Conservation (phyloP, 2,329 filamentous ascomycete genomes). For the Fusarium chlamydosporum region DNA sequence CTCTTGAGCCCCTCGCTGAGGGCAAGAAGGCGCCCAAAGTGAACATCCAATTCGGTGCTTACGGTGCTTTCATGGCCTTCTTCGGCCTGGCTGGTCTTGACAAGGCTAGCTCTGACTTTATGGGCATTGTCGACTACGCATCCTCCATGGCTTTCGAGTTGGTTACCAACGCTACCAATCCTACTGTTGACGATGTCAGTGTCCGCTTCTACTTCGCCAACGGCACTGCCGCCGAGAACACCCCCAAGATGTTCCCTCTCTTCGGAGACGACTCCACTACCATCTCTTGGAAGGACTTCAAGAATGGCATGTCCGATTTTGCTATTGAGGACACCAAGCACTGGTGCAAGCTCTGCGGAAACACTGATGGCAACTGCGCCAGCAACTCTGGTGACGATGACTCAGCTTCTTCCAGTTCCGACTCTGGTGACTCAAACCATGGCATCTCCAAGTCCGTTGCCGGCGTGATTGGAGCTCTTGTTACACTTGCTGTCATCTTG, state of each 20-base stretch:
- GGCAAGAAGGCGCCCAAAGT: slow-evolving; percentile 58
- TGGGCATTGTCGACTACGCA: slow-evolving; percentile 85
- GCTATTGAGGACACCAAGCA: slow-evolving; percentile 73
- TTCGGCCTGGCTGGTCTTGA: slow-evolving; percentile 71
- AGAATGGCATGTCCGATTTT: slow-evolving; percentile 72
- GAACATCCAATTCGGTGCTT: slow-evolving; percentile 72
- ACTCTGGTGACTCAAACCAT: slow-evolving; percentile 45
- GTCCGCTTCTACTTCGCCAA: slow-evolving; percentile 75
- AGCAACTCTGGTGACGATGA: slow-evolving; percentile 42
- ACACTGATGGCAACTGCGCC: slow-evolving; percentile 76
- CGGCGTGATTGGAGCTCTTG: slow-evolving; percentile 83
- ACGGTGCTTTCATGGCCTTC: slow-evolving; percentile 73
- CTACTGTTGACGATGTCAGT: slow-evolving; percentile 63
- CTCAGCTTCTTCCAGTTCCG: slow-evolving; percentile 39
- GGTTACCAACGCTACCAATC: slow-evolving; percentile 67
- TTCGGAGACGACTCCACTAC: slow-evolving; percentile 70
- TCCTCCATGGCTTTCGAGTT: slow-evolving; percentile 85
- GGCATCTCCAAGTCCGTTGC: slow-evolving; percentile 79
- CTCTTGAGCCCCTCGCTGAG: slow-evolving; percentile 67
- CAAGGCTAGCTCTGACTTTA: slow-evolving; percentile 72
- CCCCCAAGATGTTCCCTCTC: slow-evolving; percentile 67
- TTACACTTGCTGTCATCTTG: slow-evolving; percentile 67
- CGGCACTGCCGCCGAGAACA: slow-evolving; percentile 68
- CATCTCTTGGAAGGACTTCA: slow-evolving; percentile 79
- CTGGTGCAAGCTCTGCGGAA: slow-evolving; percentile 85